Base-by-base conservation (phyloP, 1,139 yeast genomes). In the Magnusiomyces suaveolens region DNA sequence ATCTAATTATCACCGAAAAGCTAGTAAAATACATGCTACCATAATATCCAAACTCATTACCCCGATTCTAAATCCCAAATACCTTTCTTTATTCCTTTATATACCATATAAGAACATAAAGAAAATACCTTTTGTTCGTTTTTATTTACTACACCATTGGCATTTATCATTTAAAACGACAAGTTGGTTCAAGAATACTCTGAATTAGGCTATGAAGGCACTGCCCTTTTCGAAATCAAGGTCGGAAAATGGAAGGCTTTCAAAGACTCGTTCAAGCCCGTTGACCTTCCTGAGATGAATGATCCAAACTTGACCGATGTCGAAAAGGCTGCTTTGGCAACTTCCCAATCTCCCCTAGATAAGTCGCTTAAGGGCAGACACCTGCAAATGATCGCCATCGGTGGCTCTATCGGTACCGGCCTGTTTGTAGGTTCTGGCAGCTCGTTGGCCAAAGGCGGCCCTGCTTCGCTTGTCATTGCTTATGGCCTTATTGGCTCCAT, bases 341-440 rank as follows among this genome's bases (percentile, higher is more conserved):
- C 89, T 33, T 85, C 90, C 24, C 77, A 78, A 63, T 75, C 90
- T 26, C 95, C 95, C 1, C 76, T 87, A 58, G 73, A 81, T 51
- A 76, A 88, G 66, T 75, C 79, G 48, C 75, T 86, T 56, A 82
- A 82, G 61, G 74, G 71, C 18, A 75, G 87, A 71, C 81, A 86
- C 74, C 18, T 38, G 16, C 43, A 20, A 83, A 88, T n/a, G n/a
- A n/a, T n/a, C n/a, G n/a, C n/a, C n/a, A n/a, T n/a, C n/a, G n/a
- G n/a, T n/a, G n/a, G n/a, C 38, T 83, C 87, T 62, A 82, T 85
- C 55, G 92, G 92, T 70, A 82, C 84, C 0, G 85, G 85, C 25
- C 68, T 81, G 56, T 77, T 81, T 56, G 82, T 85, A 49, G 92
- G 94, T 57, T 77, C 84, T 33, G 90, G 88, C 52, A 69, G 75